These are phyloP conservation scores for Pythium guiyangense DNA, from an alignment of 352 stramenopile species.

Conservation along the genomic window DNA sequence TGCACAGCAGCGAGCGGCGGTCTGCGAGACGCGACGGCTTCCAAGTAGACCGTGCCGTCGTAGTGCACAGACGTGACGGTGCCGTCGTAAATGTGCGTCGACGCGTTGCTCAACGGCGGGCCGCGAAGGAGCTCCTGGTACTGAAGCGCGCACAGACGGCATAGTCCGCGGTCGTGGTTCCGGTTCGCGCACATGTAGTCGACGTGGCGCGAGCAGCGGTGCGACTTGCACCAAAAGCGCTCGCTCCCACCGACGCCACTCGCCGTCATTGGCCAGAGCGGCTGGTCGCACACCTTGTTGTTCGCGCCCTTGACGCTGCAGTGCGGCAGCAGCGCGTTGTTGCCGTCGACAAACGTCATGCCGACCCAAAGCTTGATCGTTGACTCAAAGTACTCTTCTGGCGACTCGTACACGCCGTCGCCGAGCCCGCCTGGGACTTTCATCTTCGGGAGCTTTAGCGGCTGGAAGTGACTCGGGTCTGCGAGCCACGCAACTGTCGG, in stretches of 20 bases:
- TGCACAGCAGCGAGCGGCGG: slow-evolving; percentile 59
- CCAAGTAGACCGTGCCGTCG: slow-evolving; percentile 60
- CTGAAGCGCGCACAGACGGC: slow-evolving; percentile 42
- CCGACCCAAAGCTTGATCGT: slow-evolving; percentile 76
- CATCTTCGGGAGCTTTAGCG: slow-evolving; percentile 62
- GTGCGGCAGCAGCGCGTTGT: slow-evolving; percentile 74
- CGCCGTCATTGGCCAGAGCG: slow-evolving; percentile 50
- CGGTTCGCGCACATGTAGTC: slow-evolving; percentile 61
- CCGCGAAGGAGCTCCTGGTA: slow-evolving; percentile 50
- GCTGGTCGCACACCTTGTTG: slow-evolving; percentile 62
- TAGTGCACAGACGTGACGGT: slow-evolving; percentile 41
- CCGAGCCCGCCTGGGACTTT: slow-evolving; percentile 40
- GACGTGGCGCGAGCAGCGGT: slow-evolving; percentile 37
- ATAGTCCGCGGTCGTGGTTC: slow-evolving; percentile 53
- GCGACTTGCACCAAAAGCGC: slow-evolving; percentile 37
- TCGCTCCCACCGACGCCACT: slow-evolving; percentile 12
- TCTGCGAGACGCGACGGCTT: slow-evolving; percentile 51
- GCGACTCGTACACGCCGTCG: slow-evolving; percentile 64
- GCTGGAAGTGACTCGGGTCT: slow-evolving; percentile 69
- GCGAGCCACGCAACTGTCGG: slow-evolving; percentile 70
- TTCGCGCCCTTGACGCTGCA: slow-evolving; percentile 42
- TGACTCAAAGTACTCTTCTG: slow-evolving; percentile 74
- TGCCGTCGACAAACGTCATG: slow-evolving; percentile 87
- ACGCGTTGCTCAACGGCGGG: slow-evolving; percentile 47
- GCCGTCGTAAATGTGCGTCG: slow-evolving; percentile 82